These are phyloP conservation scores for Penicillium robsamsonii DNA, from an alignment of 495 filamentous ascomycete species.

Conservation along the genomic window DNA sequence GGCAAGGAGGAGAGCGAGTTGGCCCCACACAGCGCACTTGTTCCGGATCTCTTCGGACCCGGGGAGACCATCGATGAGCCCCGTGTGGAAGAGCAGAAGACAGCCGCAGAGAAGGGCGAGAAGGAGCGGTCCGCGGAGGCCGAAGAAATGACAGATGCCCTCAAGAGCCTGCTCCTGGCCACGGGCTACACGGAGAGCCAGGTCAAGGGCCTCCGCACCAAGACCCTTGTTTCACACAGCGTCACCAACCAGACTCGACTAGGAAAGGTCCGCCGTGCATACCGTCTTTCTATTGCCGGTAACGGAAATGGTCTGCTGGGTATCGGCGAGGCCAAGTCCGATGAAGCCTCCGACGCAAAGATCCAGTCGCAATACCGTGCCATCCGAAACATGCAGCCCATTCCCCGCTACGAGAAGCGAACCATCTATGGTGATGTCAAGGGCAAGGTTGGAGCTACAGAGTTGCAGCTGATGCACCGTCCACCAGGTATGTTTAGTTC, in stretches of 20 bases:
- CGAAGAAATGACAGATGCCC: conserved; percentile 51
- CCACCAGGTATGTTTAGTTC: conserved; percentile 71
- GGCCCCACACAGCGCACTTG: conserved; percentile 44
- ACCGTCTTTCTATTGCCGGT: conserved; percentile 73
- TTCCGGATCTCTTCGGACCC: conserved; percentile 50
- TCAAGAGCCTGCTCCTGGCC: conserved; percentile 60
- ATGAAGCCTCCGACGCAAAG: conserved; percentile 62
- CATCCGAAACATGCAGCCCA: conserved; percentile 81
- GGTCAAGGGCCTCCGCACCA: conserved; percentile 55
- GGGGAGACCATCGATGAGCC: conserved; percentile 39
- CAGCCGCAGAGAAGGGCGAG: conserved; percentile 36
- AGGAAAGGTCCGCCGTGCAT: conserved; percentile 77
- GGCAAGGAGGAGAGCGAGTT: conserved; percentile 53
- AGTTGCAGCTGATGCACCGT: conserved; percentile 73
- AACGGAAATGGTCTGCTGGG: conserved; percentile 83
- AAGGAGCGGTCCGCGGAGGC: conserved; percentile 32
- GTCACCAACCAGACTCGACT: conserved; percentile 95
- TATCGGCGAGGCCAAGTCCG: conserved; percentile 83
- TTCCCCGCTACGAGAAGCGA: conserved; percentile 82
- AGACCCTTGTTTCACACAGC: conserved; percentile 63
- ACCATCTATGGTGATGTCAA: conserved; percentile 86
- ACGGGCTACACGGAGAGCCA: conserved; percentile 63
- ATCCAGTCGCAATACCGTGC: conserved; percentile 70
- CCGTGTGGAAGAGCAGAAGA: conserved; percentile 26
- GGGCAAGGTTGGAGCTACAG: conserved; percentile 80